A percentile compares a stretch with the other conserved stretches of the same genome.
Conservation (phyloP, 2,329 filamentous ascomycete species). For the Fusarium torreyae region DNA sequence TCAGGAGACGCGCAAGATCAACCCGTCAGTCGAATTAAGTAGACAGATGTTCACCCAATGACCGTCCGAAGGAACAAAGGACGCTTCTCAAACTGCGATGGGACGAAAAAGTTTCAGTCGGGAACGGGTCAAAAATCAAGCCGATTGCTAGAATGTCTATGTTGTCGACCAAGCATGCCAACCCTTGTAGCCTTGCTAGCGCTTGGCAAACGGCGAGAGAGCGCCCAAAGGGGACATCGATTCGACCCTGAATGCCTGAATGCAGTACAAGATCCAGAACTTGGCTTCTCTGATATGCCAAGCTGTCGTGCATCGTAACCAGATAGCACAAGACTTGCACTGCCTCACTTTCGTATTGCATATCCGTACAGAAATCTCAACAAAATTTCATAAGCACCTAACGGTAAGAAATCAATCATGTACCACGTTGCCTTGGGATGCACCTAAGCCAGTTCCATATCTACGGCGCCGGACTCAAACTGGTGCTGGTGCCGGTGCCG, state of each 20-base stretch:
- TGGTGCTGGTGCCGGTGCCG: not conserved
- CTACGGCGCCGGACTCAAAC: conserved; percentile 4
- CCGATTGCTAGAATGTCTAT: conserved; percentile 19
- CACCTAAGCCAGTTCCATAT: not conserved
- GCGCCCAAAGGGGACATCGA: not conserved
- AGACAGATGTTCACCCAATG: conserved; percentile 6
- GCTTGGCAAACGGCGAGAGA: conserved; percentile 11
- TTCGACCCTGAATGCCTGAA: too few species aligned
- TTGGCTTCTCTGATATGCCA: not conserved
- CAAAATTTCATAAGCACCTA: too few species aligned
- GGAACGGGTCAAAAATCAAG: conserved; percentile 30
- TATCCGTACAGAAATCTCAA: not conserved
- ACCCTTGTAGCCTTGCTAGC: conserved; percentile 10
- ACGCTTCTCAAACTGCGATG: not conserved
- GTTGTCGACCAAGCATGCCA: conserved; percentile 21
- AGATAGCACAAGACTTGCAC: not conserved
- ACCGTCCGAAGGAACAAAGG: not conserved
- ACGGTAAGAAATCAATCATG: not conserved
- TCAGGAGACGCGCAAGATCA: not conserved
- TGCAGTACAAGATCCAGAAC: too few species aligned
- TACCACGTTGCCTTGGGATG: not conserved
- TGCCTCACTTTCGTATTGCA: conserved; percentile 11
- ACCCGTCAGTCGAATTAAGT: not conserved
- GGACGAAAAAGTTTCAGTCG: conserved; percentile 7
- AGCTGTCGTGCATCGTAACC: not conserved